Base-by-base conservation (phyloP, 2,329 filamentous ascomycete species). In the Botrytis paeoniae region DNA sequence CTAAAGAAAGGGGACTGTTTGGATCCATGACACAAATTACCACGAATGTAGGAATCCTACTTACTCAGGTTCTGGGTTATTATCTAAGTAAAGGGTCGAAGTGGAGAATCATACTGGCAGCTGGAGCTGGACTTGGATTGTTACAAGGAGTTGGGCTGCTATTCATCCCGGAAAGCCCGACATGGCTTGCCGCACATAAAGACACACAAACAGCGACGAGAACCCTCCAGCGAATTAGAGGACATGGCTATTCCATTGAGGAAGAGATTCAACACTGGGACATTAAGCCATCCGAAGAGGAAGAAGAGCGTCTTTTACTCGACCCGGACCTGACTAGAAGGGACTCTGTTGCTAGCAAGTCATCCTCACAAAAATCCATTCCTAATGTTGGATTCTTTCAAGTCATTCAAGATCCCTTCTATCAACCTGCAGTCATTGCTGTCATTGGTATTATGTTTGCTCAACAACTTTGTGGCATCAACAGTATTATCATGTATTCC, bases 401-500 rank as follows among this genome's bases (percentile, higher is more conserved):
- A 74, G 92, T 95, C 16, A 82, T 94, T 57, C 86, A 84, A 37
- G 89, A 95, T 77, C 86, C 90, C 0, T 84, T 88, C 14, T 92
- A 93, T 78, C 88, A 91, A 4, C 91, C 89, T 0, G 92, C 92
- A 70, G 91, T 97, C 71, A 86, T 96, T 74, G 94, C 95, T 7
- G 93, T 97, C 5, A 88, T 97, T 20, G 94, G 93, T 1, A 91
- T 97, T 77, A 98, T 98, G 95, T 87, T 95, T 73, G 92, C 93
- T 0, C 96, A 98, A 81, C 96, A 99, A 81, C 86, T 98, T 54
- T 95, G 93, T 73, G 95, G 94, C 64, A 95, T 98, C 84, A 98
- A 99, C 87, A 95, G 92, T 73, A 95, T 98, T 80, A 92, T 98
- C 83, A 98, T 99, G 95, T 99, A 99, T 83, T 97, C 95, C 3